Base-by-base conservation (phyloP, 768 basidiomycete species). In the Kwoniella bestiolae region DNA sequence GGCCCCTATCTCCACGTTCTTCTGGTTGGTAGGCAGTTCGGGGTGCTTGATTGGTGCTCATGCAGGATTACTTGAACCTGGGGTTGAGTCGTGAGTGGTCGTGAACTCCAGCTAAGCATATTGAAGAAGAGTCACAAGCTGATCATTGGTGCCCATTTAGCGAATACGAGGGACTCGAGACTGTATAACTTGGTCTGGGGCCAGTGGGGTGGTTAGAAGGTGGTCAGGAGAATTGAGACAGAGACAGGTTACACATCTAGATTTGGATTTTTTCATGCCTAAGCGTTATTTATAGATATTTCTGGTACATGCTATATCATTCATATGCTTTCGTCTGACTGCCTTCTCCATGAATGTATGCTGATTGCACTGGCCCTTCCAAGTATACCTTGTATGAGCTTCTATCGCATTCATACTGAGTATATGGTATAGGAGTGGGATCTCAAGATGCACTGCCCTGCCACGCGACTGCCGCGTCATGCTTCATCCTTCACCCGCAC, bases 1-100 rank as follows among this genome's bases (percentile, higher is more conserved):
- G 6, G 82, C 83, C 2, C 83, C 83, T n/a, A 68, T 83, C 38
- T 80, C 81, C 18, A 90, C 91, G n/a, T 87, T 96, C 82, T 96
- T 96, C 86, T 95, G 92, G 91, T 85, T 96, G 71, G 88, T 94
- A 65, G 92, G 93, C n/a, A 90, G 91, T 1, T 92, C 91, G 7
- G 70, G 66, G n/a, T 74, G 94, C 66, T 83, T 95, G 66, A 91
- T 97, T 77, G 84, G 94, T 69, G 87, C 84, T 6, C 94, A 97
- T 77, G 94, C 94, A 1, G 86, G 86, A 63, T 65, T 96, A 66
- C 87, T 96, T 61, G 94, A 97, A 82, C 94, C 94, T 1, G 94
- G 94, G 31, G 86, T 96, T 60, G 94, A 97, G 83, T 61, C 66
- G 66, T 67, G 49, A 67, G 66, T 67, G 32, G 12, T 35, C 2